phyloP scores from a whole-genome alignment of 163 green algal species.

The Volvox carteri region DNA sequence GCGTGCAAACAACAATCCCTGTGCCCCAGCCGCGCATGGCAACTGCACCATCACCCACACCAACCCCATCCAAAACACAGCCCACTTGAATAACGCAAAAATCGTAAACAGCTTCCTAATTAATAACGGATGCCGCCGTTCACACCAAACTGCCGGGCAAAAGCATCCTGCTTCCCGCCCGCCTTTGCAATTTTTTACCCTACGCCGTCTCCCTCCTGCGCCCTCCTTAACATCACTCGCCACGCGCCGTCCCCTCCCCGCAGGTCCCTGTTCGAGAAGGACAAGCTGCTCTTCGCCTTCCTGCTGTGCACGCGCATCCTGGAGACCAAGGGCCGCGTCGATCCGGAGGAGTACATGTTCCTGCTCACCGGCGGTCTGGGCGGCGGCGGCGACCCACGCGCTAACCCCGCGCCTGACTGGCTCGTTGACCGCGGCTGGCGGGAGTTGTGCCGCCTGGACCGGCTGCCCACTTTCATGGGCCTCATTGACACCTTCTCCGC shows the following conservation, averaged over 20 bases:
- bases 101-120: no score
- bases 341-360: conserved; percentile 83
- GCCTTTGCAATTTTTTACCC: no score
- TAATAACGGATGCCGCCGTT: no score
- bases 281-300: conserved; percentile 93
- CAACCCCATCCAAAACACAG: no score
- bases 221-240: no score
- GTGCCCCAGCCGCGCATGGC: no score
- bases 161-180: no score
- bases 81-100: no score
- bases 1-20: no score
- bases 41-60: background rate
- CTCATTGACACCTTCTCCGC: conserved; percentile 61
- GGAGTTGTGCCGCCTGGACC: conserved; percentile 76
- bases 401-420: conserved; percentile 77
- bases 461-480: conserved; percentile 75
- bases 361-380: conserved; percentile 83
- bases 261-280: conserved; percentile 91
- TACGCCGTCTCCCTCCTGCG: no score
- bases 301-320: conserved; percentile 85
- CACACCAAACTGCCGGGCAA: no score
- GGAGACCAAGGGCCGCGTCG: conserved; percentile 72
- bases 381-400: conserved; percentile 3
- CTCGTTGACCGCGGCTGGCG: conserved; percentile 79
- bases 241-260: no score